Evolutionary conservation across 2,329 filamentous ascomycete species (phyloP), one percentile per base, ranked within the genome.

Genomic region (Colletotrichum sp.): DNA sequence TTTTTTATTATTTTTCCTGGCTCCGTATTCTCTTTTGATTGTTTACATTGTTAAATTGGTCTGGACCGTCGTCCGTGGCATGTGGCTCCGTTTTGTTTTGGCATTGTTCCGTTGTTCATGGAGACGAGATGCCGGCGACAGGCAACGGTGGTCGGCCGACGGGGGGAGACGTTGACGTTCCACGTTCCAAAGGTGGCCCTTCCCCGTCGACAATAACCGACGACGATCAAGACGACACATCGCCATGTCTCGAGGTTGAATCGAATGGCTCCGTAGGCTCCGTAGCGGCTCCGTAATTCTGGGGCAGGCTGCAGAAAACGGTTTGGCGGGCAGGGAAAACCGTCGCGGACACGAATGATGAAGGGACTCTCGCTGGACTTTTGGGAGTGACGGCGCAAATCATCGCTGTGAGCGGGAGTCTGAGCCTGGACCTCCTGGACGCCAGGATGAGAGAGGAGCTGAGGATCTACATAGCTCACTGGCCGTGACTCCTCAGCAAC

Each of bases 151-250:
- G 30, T 65, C 21, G n/a, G 30, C 69, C n/a, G 10, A 52, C n/a
- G n/a, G 43, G 43, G 39, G 43, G n/a, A 52, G n/a, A 52, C 43
- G 43, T 52, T 52, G 43, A 52, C 43, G 43, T 52, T 52, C 43
- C 43, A 52, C 43, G 43, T 71, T n/a, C 71, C 57, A 9, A 65
- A 43, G 67, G 24, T 32, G 66, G 43, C 32, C 43, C 66, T 74
- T 39, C 59, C 34, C 48, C 34, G 52, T 60, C 30, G 34, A 71
- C 68, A 66, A 61, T 70, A 57, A 61, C 57, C 68, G 52, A 43
- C 59, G 69, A 59, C 64, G 73, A 75, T 73, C 73, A 75, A 75
- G 70, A 75, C 73, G 70, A 75, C 28, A 68, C 70, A 75, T 68
- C 26, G 64, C 73, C 65, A 65, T 75, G 70, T 75, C 59, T 65